Conservation (phyloP, 1,284 basidiomycete species). For the Psilocybe mexicana region DNA sequence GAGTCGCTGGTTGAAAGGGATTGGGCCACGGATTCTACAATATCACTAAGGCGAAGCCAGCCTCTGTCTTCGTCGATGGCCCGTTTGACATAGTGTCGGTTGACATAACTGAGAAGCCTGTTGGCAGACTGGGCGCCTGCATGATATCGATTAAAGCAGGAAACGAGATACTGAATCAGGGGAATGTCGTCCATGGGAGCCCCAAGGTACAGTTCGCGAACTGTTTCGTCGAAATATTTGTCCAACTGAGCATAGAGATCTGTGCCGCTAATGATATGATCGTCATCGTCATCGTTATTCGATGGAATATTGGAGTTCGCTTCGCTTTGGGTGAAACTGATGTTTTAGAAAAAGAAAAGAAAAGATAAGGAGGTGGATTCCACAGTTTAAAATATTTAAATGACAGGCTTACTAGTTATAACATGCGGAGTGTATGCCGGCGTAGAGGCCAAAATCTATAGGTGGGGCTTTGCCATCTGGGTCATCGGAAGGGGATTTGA, state of each 20-base stretch:
- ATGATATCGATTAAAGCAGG: slow-evolving; percentile 67
- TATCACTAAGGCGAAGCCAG: slow-evolving; percentile 68
- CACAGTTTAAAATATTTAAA: too few species aligned
- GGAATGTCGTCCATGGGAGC: slow-evolving; percentile 64
- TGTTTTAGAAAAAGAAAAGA: slow-evolving; percentile 4
- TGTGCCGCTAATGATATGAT: slow-evolving; percentile 45
- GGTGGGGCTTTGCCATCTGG: slow-evolving; percentile 57
- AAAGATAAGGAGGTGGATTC: slow-evolving; percentile 12
- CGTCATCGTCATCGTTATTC: slow-evolving; percentile 19
- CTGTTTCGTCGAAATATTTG: slow-evolving; percentile 57
- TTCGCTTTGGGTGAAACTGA: slow-evolving; percentile 63
- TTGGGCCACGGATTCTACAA: slow-evolving; percentile 62
- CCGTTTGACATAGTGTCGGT: slow-evolving; percentile 76
- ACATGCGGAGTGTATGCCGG: slow-evolving; percentile 74
- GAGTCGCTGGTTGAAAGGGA: slow-evolving; percentile 51
- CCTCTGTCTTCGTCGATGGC: slow-evolving; percentile 75
- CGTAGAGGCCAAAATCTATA: slow-evolving; percentile 70
- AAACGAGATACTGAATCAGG: slow-evolving; percentile 67
- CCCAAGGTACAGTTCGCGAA: slow-evolving; percentile 61
- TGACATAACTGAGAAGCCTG: slow-evolving; percentile 75
- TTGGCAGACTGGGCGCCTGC: slow-evolving; percentile 65
- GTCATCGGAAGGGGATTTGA: slow-evolving; percentile 64
- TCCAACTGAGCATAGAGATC: slow-evolving; percentile 75
- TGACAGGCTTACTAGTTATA: slow-evolving; percentile 61
- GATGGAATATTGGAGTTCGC: slow-evolving; percentile 32